These are phyloP conservation scores for Malus hybrid DNA, from an alignment of 331 rosid genomes.

Conservation along the genomic window DNA sequence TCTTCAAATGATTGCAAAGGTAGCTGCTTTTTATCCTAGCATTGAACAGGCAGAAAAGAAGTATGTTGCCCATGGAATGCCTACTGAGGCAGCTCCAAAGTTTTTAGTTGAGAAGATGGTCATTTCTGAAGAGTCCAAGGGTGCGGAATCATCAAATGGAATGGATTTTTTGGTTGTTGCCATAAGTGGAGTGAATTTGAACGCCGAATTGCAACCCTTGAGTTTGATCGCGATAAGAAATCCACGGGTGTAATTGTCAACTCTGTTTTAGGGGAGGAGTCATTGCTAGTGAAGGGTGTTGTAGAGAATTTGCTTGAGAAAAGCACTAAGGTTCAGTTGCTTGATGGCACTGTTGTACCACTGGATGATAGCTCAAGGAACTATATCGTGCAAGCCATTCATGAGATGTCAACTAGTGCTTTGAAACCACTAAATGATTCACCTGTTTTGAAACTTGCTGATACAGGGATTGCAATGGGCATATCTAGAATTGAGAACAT, in stretches of 20 bases:
- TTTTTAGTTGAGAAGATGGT: slow-evolving; percentile 75
- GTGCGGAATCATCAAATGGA: neutral
- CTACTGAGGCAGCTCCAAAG: slow-evolving; percentile 64
- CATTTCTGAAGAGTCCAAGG: slow-evolving; percentile 35
- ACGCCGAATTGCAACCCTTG: slow-evolving; percentile 58
- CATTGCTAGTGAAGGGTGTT: slow-evolving; percentile 76
- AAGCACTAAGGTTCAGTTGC: slow-evolving; percentile 57
- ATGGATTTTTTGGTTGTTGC: slow-evolving; percentile 26
- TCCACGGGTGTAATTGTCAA: slow-evolving; percentile 53
- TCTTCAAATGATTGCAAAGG: slow-evolving; percentile 64
- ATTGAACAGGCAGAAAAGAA: slow-evolving; percentile 47
- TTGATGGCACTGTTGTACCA: slow-evolving; percentile 47
- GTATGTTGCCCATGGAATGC: slow-evolving; percentile 64
- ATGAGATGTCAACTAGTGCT: slow-evolving; percentile 64
- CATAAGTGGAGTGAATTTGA: slow-evolving; percentile 49
- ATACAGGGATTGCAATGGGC: slow-evolving; percentile 55
- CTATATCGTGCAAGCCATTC: slow-evolving; percentile 41
- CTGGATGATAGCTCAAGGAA: slow-evolving; percentile 47
- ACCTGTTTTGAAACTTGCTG: slow-evolving; percentile 52
- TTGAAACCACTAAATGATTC: slow-evolving; percentile 68
- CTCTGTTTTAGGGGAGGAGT: slow-evolving; percentile 31
- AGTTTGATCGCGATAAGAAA: slow-evolving; percentile 62
- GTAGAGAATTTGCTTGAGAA: slow-evolving; percentile 64
- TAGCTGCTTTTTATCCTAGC: slow-evolving; percentile 60
- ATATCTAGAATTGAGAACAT: slow-evolving; percentile 66